Conservation (phyloP, 768 basidiomycete species). For the Dentipellis sp. region DNA sequence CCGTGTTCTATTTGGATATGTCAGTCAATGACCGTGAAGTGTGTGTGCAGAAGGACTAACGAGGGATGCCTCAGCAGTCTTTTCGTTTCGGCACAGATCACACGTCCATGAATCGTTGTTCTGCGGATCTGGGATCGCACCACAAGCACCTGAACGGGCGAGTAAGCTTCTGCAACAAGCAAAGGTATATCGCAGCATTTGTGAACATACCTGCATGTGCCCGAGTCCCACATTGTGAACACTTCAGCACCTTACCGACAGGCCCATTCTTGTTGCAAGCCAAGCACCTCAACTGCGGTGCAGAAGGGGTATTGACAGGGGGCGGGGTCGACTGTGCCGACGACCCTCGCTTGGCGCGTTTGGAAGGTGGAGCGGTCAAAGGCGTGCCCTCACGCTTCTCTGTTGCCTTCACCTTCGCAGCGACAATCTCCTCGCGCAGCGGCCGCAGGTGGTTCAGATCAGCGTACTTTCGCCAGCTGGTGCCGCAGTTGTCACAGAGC, state of each 20-base stretch:
- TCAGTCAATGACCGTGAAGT: slow-evolving; percentile 3
- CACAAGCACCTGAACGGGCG: slow-evolving; percentile 45
- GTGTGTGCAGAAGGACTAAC: slow-evolving; percentile 33
- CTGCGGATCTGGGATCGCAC: slow-evolving; percentile 55
- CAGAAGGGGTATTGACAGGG: slow-evolving; percentile 40
- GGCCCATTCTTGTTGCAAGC: slow-evolving; percentile 72
- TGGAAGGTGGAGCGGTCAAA: slow-evolving; percentile 39
- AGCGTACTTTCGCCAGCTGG: slow-evolving; percentile 89
- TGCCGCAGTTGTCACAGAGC: slow-evolving; percentile 80
- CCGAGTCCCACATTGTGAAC: slow-evolving; percentile 69
- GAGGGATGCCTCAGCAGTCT: slow-evolving; percentile 71
- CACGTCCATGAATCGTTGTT: slow-evolving; percentile 73
- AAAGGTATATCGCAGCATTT: not conserved
- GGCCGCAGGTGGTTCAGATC: slow-evolving; percentile 68
- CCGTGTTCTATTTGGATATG: slow-evolving; percentile 45
- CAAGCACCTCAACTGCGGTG: slow-evolving; percentile 62
- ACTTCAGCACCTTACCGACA: slow-evolving; percentile 69
- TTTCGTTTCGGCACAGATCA: slow-evolving; percentile 81
- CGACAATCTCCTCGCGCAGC: slow-evolving; percentile 53
- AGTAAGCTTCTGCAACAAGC: slow-evolving; percentile 1
- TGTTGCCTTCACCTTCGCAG: slow-evolving; percentile 23
- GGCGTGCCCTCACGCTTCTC: slow-evolving; percentile 60
- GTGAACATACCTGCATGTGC: slow-evolving; percentile 63
- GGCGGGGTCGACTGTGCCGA: slow-evolving; percentile 45
- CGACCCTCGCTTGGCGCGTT: slow-evolving; percentile 46